Conservation (phyloP, 176 grass and related monocot genomes). For the Triticum timopheevii region DNA sequence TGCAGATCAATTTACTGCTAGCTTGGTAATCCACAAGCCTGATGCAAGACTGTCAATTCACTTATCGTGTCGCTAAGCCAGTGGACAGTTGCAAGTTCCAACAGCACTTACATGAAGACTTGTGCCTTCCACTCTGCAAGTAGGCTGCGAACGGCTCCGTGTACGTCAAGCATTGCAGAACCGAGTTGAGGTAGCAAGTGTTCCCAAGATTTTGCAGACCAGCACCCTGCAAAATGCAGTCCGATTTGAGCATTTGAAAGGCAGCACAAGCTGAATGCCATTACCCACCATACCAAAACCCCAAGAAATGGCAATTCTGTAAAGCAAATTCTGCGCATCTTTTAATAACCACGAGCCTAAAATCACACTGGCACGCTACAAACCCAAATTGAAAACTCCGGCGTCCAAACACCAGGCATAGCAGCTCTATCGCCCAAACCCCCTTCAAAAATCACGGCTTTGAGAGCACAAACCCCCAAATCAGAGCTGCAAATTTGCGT, state of each 20-base stretch:
- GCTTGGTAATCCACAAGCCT: background rate
- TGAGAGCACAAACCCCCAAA: conserved; percentile 1
- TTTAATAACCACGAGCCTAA: background rate
- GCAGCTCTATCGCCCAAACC: background rate
- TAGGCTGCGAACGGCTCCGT: conserved; percentile 98
- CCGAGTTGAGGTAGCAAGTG: conserved; percentile 97
- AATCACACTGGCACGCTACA: background rate
- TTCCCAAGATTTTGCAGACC: conserved; percentile 96
- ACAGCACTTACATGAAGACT: conserved; percentile 79
- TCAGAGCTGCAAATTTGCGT: background rate
- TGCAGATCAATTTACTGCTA: background rate
- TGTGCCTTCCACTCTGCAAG: conserved; percentile 94
- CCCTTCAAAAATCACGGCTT: conserved; percentile 11
- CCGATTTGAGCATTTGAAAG: background rate
- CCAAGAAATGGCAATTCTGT: background rate
- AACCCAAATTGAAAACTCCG: background rate
- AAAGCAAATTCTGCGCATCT: background rate
- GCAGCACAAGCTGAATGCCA: background rate
- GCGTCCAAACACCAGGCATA: background rate
- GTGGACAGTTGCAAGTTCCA: conserved; percentile 5
- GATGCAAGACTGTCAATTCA: background rate
- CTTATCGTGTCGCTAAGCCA: background rate
- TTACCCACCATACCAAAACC: background rate
- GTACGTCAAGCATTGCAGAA: conserved; percentile 96
- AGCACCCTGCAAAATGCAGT: conserved; percentile 72